These are phyloP conservation scores for Novymonas esmeraldas DNA, from an alignment of 208 protist species.

Conservation along the genomic window DNA sequence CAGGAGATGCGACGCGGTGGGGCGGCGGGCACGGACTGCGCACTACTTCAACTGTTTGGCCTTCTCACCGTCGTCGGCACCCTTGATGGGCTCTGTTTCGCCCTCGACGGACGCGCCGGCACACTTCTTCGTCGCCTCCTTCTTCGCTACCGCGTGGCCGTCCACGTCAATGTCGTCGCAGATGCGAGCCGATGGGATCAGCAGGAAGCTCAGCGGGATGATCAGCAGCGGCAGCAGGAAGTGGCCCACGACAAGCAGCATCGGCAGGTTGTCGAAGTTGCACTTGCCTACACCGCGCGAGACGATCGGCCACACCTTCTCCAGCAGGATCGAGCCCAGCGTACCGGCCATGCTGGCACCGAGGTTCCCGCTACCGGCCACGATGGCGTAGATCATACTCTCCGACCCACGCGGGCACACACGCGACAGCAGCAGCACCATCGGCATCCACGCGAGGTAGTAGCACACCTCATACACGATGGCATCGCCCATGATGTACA, in stretches of 20 bases:
- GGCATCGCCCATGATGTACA: slow-evolving; percentile 68
- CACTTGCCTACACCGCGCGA: slow-evolving; percentile 36
- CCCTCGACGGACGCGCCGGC: slow-evolving; percentile 8
- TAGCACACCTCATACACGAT: slow-evolving; percentile 53
- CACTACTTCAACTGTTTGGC: not conserved
- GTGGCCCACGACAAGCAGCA: slow-evolving; percentile 59
- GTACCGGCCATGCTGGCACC: slow-evolving; percentile 38
- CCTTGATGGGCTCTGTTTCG: not conserved
- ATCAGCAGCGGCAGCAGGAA: slow-evolving; percentile 49
- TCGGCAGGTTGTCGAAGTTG: slow-evolving; percentile 62
- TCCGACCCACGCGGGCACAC: slow-evolving; percentile 77
- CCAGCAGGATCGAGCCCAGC: slow-evolving; percentile 53
- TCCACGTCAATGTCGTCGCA: slow-evolving; percentile 53
- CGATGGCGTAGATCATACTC: slow-evolving; percentile 70
- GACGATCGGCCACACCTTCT: slow-evolving; percentile 48
- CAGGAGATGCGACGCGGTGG: too few species aligned
- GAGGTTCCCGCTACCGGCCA: slow-evolving; percentile 79
- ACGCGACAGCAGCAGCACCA: slow-evolving; percentile 68
- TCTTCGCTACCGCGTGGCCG: slow-evolving; percentile 34
- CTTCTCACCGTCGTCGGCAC: not conserved
- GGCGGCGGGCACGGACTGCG: not conserved
- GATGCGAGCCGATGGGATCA: slow-evolving; percentile 60
- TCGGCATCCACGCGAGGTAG: slow-evolving; percentile 73
- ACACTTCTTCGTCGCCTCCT: slow-evolving; percentile 5
- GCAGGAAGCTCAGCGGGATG: slow-evolving; percentile 54